Percentiles rank a stretch among this genome's conserved stretches.
These are phyloP conservation scores for Wickerhamomyces silvicola DNA, from an alignment of 805 yeast genomes.

Conservation along the genomic window DNA sequence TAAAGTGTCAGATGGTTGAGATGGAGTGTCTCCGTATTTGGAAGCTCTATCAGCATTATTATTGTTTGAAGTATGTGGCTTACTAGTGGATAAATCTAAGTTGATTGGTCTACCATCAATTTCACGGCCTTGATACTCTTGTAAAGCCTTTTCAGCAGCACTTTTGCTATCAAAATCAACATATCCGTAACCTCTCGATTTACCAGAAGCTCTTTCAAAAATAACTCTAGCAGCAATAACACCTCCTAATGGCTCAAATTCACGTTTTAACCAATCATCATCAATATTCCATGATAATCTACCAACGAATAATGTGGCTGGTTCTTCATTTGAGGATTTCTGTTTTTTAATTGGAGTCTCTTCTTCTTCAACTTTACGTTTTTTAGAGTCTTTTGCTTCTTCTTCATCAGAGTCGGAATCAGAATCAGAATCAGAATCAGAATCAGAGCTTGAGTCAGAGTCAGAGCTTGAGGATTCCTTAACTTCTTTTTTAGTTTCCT, in stretches of 20 bases:
- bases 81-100: constrained; percentile 84
- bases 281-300: constrained; percentile 96
- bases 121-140: constrained; percentile 84
- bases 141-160: constrained; percentile 80
- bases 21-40: constrained; percentile 83
- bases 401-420: constrained; percentile 21
- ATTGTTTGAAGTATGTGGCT: constrained; percentile 54
- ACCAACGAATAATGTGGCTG: constrained; percentile 92
- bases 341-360: constrained; percentile 47
- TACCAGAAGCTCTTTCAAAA: constrained; percentile 84
- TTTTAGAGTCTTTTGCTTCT: constrained; percentile 24
- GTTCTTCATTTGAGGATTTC: constrained; percentile 47
- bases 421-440: constrained; percentile 22
- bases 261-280: constrained; percentile 86
- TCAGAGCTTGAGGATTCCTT: constrained; percentile 15
- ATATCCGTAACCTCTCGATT: constrained; percentile 96
- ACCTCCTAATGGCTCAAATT: constrained; percentile 79
- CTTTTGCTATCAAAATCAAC: constrained; percentile 82
- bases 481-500: constrained; percentile 7
- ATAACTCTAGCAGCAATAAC: constrained; percentile 87
- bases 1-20: constrained; percentile 91
- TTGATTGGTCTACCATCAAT: constrained; percentile 96
- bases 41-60: constrained; percentile 73
- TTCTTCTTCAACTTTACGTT: constrained; percentile 26
- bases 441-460: constrained; percentile 12